phyloP scores from a whole-genome alignment of 805 yeast species.

The Candida cerambycidarum region DNA sequence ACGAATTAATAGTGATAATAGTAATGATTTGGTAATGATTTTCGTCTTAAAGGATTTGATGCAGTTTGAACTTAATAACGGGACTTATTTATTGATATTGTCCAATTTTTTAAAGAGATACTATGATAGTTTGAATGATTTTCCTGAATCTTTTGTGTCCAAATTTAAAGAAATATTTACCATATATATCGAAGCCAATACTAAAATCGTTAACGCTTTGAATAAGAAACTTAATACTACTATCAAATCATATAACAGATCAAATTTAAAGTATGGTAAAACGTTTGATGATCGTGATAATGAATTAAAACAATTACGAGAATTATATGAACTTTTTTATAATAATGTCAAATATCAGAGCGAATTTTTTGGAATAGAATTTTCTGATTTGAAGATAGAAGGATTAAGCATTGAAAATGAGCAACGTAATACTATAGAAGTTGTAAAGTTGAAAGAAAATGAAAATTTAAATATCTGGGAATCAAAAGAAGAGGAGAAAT shows the following conservation, averaged over 20 bases:
- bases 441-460: conserved; percentile 25
- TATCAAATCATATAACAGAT: conserved; percentile 17
- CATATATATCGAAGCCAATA: conserved; percentile 34
- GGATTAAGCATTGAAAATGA: conserved; percentile 10
- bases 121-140: conserved; percentile 22
- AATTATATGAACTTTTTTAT: conserved; percentile 8
- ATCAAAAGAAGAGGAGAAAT: conserved; percentile 59
- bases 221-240: conserved; percentile 40
- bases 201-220: conserved; percentile 33
- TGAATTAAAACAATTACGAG: conserved; percentile 27
- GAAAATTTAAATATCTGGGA: conserved; percentile 51
- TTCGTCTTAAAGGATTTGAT: conserved; percentile 30
- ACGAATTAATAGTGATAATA: conserved; percentile 18
- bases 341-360: conserved; percentile 10
- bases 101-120: conserved; percentile 52
- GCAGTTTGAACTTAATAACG: conserved; percentile 26
- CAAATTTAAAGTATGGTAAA: conserved; percentile 68
- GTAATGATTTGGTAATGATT: conserved; percentile 22
- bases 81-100: conserved; percentile 38
- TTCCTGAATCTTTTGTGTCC: conserved; percentile 3
- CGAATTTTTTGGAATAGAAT: conserved; percentile 11
- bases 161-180: conserved; percentile 40
- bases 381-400: conserved; percentile 24
- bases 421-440: conserved; percentile 19
- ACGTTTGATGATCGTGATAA: conserved; percentile 44